Percentiles rank a stretch among this genome's conserved stretches.
phyloP scores from a whole-genome alignment of 176 grass and related monocot species.

The Coix lacrymajobi region DNA sequence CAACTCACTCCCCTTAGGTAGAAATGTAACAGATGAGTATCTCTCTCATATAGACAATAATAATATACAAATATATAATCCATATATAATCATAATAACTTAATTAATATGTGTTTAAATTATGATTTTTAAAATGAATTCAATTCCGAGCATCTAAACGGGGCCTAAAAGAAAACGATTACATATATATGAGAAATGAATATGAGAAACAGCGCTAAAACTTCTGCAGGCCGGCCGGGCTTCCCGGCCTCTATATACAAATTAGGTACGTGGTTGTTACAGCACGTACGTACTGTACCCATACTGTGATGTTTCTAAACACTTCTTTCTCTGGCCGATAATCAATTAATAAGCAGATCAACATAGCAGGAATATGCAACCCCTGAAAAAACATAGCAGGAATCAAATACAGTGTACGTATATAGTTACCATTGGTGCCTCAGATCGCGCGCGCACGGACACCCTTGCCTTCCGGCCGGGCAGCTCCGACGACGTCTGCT shows the following conservation, averaged over 20 bases:
- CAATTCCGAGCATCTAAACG: too few relatives aligned
- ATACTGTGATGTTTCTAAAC: not conserved
- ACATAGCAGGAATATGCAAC: too few relatives aligned
- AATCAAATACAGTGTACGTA: too few relatives aligned
- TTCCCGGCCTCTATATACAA: not conserved
- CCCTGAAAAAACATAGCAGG: not conserved
- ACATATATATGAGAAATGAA: not conserved
- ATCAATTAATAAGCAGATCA: not conserved
- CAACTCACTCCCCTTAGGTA: too few relatives aligned
- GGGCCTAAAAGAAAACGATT: not conserved
- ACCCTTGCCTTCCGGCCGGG: conserved; percentile 79
- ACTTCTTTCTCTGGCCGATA: not conserved
- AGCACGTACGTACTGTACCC: not conserved
- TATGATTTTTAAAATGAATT: too few relatives aligned
- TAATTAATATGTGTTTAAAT: too few relatives aligned
- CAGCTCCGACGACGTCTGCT: conserved; percentile 49
- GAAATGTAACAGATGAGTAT: too few relatives aligned
- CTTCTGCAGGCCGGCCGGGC: too few relatives aligned
- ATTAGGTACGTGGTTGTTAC: not conserved
- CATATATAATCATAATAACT: too few relatives aligned
- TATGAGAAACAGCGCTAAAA: not conserved
- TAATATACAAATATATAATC: too few relatives aligned
- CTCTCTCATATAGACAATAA: too few relatives aligned
- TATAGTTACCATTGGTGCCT: conserved; percentile 85
- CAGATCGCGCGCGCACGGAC: conserved; percentile 80